Conservation (phyloP, 176 grass and related monocot genomes). For the Echinochloa phyllopogon region DNA sequence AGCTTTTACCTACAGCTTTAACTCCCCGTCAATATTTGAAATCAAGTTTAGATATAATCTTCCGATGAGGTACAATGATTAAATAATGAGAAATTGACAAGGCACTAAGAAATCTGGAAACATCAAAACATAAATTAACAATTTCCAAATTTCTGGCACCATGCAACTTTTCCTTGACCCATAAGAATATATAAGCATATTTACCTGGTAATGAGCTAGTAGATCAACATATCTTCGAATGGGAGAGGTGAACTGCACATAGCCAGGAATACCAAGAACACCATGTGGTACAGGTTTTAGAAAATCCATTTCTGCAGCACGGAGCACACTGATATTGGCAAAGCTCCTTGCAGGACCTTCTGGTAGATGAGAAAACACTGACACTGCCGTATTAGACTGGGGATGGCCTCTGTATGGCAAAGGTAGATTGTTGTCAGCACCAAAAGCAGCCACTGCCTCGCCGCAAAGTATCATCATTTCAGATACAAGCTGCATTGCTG, state of each 20-base stretch:
- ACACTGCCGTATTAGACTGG: slow-evolving; percentile 74
- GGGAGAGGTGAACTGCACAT: slow-evolving; percentile 94
- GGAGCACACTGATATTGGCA: slow-evolving; percentile 80
- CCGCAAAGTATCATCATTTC: slow-evolving; percentile 99
- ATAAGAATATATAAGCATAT: slow-evolving; percentile 27
- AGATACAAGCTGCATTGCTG: slow-evolving; percentile 82
- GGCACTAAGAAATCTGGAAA: slow-evolving; percentile 4
- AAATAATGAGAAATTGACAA: slow-evolving; percentile 26
- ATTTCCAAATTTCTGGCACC: slow-evolving; percentile 2
- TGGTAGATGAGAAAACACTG: slow-evolving; percentile 77
- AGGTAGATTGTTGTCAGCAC: slow-evolving; percentile 71
- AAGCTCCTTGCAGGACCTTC: slow-evolving; percentile 81
- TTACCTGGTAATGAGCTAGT: slow-evolving; percentile 92
- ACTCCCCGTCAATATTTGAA: slow-evolving; percentile 22
- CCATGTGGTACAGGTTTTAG: slow-evolving; percentile 69
- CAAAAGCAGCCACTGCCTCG: slow-evolving; percentile 81
- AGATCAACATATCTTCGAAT: slow-evolving; percentile 97
- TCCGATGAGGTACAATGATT: slow-evolving; percentile 26
- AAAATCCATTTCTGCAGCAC: slow-evolving; percentile 90
- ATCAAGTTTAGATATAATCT: slow-evolving; percentile 9
- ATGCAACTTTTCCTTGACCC: background rate
- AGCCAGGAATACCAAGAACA: slow-evolving; percentile 84
- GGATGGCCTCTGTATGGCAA: slow-evolving; percentile 93
- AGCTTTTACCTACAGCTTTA: slow-evolving; percentile 76
- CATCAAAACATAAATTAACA: slow-evolving; percentile 18